phyloP scores from a whole-genome alignment of 768 basidiomycete species.

The Coprinopsis sp. region DNA sequence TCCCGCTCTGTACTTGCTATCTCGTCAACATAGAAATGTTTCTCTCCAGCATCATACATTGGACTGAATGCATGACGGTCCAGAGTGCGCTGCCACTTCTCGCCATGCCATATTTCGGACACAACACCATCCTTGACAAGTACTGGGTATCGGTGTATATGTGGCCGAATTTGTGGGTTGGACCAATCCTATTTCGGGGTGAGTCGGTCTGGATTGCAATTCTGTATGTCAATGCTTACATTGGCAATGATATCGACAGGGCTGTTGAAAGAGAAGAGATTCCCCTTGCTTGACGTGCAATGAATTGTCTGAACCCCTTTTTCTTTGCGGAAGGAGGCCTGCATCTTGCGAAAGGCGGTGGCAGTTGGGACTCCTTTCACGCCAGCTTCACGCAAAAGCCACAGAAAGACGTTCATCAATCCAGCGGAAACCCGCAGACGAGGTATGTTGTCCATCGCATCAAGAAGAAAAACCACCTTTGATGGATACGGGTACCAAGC shows the following conservation, averaged over 20 bases:
- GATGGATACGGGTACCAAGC: conserved; percentile 13
- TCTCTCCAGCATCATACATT: conserved; percentile 21
- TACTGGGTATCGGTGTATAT: conserved; percentile 27
- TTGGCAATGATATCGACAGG: conserved; percentile 20
- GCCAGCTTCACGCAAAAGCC: conserved; percentile 23
- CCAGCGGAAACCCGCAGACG: conserved; percentile 24
- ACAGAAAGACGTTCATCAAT: conserved; percentile 28
- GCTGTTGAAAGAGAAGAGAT: conserved; percentile 28
- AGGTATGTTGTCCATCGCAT: conserved; percentile 29
- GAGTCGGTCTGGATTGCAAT: not conserved
- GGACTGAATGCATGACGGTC: conserved; percentile 22
- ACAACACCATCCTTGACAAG: conserved; percentile 21
- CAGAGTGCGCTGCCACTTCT: conserved; percentile 21
- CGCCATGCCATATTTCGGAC: conserved; percentile 29
- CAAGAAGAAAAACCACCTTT: conserved; percentile 19
- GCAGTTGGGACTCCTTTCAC: conserved; percentile 26
- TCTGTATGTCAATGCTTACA: no score
- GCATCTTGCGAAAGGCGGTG: conserved; percentile 18
- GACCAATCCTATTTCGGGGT: conserved; percentile 24
- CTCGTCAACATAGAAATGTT: conserved; percentile 23
- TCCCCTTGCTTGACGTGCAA: conserved; percentile 21
- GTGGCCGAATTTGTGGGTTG: conserved; percentile 21
- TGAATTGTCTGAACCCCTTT: conserved; percentile 19
- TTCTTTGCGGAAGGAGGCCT: conserved; percentile 13
- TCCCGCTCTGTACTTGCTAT: conserved; percentile 14